Base-by-base conservation (phyloP, 129 eudicot species). In the Pseudognaphalium luteoalbum region DNA sequence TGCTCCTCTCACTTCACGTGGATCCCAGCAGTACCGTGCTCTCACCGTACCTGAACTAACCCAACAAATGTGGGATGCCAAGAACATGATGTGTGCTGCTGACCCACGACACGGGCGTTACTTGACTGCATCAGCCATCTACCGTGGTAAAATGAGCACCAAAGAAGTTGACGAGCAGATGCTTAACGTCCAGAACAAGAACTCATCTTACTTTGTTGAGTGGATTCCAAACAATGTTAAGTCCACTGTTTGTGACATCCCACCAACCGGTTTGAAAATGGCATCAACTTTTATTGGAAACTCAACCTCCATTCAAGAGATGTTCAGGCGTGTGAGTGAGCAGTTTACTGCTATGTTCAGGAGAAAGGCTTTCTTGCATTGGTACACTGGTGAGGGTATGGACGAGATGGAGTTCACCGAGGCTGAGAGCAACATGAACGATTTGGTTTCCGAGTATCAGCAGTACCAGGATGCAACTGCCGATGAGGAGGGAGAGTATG, bases 11-110 rank as follows among this genome's bases (percentile, higher is more conserved):
- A 87, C 92, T 28, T 87, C 92, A 0, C 89, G 92, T 17, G 92
- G 92, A 4, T 87, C 92, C 47, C 92, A 87, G 77, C 89, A 85
- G 47, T 87, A 87, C 84, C 88, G 92, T 19, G 81, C 88, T 10
- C 58, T 87, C 1, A 86, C 87, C 0, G 95, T 89, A 9, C 95
- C 95, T 0, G 95, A 89, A 67, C 91, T 89, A 10, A 89, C 95
- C 65, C 95, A 89, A 63, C 95, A 89, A 77, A 89, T 89, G 95
- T 89, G 95, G 95, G 95, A 89, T 17, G 74, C 95, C 35, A 89
- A 89, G 73, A 89, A 89, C 83, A 89, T 89, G 95, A 89, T 89
- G 95, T 89, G 95, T 16, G 95, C 95, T 2, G 95, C 95, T 7
- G 95, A 89, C 73, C 95, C 95, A 4, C 89, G 95, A 2, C 95